Evolutionary conservation across 176 grass and related monocot genomes (phyloP).

Genomic region (Aegilops longissima): DNA sequence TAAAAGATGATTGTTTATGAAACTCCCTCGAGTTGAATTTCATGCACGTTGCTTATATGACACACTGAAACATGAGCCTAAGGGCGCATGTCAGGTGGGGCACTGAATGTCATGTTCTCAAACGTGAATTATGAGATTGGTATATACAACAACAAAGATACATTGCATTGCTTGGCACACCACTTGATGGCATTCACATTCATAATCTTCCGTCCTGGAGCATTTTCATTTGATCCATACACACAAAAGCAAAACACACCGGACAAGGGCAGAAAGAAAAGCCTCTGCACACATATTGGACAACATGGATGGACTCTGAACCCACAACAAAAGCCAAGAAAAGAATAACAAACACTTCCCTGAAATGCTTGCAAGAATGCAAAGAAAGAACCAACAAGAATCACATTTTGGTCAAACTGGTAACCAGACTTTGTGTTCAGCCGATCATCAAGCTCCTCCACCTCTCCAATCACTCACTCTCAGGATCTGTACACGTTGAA

Average conservation of each 20-base stretch:
- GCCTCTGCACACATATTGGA: slow-evolving; percentile 25
- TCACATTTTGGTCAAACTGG: slow-evolving; percentile 5
- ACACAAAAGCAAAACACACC: slow-evolving; percentile 15
- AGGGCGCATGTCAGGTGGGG: background rate
- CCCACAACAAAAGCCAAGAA: slow-evolving; percentile 21
- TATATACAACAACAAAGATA: background rate
- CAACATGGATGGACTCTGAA: slow-evolving; percentile 27
- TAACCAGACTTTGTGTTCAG: background rate
- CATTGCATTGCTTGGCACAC: background rate
- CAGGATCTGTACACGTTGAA: slow-evolving; percentile 76
- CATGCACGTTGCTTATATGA: background rate
- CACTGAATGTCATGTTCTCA: background rate
- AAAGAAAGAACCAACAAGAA: slow-evolving; percentile 41
- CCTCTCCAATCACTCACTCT: slow-evolving; percentile 5
- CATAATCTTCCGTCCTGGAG: background rate
- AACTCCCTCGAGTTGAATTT: too few species aligned
- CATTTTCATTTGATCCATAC: slow-evolving; percentile 8
- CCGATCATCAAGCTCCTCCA: background rate
- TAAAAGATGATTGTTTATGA: too few species aligned
- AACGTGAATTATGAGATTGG: background rate
- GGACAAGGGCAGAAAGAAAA: slow-evolving; percentile 10
- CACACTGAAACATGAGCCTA: background rate
- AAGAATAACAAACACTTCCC: background rate
- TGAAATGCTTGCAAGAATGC: slow-evolving; percentile 32
- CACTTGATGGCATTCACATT: background rate